phyloP scores from a whole-genome alignment of 2,329 filamentous ascomycete species.

The Aspergillus sp. region DNA sequence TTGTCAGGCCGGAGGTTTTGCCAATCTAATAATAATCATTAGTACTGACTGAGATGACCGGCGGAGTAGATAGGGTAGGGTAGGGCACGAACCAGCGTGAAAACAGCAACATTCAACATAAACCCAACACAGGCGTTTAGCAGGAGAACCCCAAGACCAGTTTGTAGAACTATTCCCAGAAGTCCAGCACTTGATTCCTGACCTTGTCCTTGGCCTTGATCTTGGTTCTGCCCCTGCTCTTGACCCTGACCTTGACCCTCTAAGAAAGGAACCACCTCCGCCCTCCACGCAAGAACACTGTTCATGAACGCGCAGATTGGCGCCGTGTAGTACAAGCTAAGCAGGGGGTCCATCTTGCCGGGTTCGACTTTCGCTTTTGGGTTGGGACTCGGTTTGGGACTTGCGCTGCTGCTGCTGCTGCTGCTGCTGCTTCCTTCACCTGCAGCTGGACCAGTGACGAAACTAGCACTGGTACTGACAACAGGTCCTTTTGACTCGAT shows the following conservation, averaged over 20 bases:
- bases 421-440: too few relatives aligned
- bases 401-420: neutral
- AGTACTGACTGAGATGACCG: too few relatives aligned
- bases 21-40: slow-evolving; percentile 63
- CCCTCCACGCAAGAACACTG: slow-evolving; percentile 62
- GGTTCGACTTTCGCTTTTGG: neutral
- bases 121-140: slow-evolving; percentile 76
- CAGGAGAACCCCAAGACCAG: slow-evolving; percentile 53
- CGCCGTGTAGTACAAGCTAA: slow-evolving; percentile 85
- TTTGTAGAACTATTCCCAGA: neutral
- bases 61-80: too few relatives aligned
- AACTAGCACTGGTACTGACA: too few relatives aligned
- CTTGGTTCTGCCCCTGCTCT: neutral
- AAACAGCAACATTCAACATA: slow-evolving; percentile 74
- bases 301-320: slow-evolving; percentile 80
- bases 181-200: neutral
- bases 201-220: too few relatives aligned
- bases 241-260: neutral
- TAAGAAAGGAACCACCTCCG: slow-evolving; percentile 57
- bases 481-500: too few relatives aligned
- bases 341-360: slow-evolving; percentile 75
- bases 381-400: neutral
- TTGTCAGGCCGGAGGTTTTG: slow-evolving; percentile 77
- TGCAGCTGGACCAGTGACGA: too few relatives aligned
- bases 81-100: slow-evolving; percentile 69